Evolutionary conservation across 2,329 filamentous ascomycete species (phyloP), one percentile per base, ranked within the genome.

Genomic region (Colletotrichum orchidophilum): DNA sequence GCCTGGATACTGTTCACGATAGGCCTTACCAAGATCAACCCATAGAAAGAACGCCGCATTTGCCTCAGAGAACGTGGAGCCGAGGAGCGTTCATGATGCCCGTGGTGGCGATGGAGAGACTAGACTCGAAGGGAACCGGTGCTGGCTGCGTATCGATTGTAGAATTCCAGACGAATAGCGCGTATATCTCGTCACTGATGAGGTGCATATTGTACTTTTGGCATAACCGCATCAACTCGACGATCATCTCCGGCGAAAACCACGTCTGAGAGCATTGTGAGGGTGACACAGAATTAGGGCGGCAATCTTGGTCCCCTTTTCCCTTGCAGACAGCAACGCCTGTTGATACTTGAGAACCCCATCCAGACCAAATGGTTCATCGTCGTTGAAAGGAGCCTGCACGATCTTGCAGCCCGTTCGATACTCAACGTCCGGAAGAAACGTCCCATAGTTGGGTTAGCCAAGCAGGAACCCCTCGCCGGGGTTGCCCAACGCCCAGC

Each of bases 1-100:
- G 93, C 96, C 77, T 94, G 94, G 55, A 93, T 86, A 0, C 93
- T 94, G 39, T 90, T 94, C 60, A 88, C 85, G 1, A 93, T 91
- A 27, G 69, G 76, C 35, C 76, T 73, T 66, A 2, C 81, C 80
- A 1, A 90, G 78, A 73, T 89, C 80, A 2, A 86, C 78, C 86
- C 87, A 90, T 1, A 90, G 75, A 74, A 89, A 90, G 74, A 89
- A 88, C 0, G 83, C 87, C 0, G 87, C 87, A 70, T 88, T 88
- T 5, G 79, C 81, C 0, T 58, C 81, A 70, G 29, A 84, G 76
- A 0, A 84, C 79, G 73, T 87, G 85, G 1, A 87, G 78, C 3
- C 82, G 78, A 11, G 75, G 62, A 1, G 80, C 78, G 52, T 85
- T 79, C 0, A 79, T 79, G 18, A 86, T 83, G 26, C 84, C 69